phyloP scores from a whole-genome alignment of 805 yeast species.

The Myxozyma sirexii region DNA sequence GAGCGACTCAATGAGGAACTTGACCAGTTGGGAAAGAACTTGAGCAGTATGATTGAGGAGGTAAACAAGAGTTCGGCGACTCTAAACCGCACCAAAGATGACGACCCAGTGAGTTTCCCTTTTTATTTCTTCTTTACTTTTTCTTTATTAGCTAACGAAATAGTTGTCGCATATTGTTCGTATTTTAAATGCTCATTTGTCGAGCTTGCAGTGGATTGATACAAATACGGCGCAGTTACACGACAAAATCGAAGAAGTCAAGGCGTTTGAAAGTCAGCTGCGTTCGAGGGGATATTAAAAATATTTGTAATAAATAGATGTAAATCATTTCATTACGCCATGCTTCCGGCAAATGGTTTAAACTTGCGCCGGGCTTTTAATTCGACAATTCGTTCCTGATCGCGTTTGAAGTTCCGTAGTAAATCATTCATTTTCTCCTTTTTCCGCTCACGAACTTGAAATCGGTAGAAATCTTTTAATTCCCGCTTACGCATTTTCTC shows the following conservation, averaged over 20 bases:
- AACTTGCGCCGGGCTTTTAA: slow-evolving; percentile 83
- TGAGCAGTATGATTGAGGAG: slow-evolving; percentile 74
- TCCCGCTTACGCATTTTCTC: slow-evolving; percentile 58
- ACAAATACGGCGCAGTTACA: slow-evolving; percentile 68
- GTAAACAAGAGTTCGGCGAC: slow-evolving; percentile 59
- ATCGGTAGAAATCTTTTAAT: slow-evolving; percentile 89
- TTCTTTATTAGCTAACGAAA: not conserved
- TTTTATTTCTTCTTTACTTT: not conserved
- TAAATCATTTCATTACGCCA: slow-evolving; percentile 10
- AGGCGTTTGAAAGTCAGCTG: slow-evolving; percentile 31
- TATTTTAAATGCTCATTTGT: slow-evolving; percentile 83
- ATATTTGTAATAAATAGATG: not conserved
- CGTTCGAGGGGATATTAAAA: slow-evolving; percentile 10
- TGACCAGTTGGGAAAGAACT: slow-evolving; percentile 73
- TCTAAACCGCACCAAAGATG: slow-evolving; percentile 49
- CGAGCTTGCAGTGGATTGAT: slow-evolving; percentile 86
- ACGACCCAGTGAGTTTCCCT: slow-evolving; percentile 40
- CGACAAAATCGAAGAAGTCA: slow-evolving; percentile 56
- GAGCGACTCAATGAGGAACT: slow-evolving; percentile 80
- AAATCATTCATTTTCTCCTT: slow-evolving; percentile 90
- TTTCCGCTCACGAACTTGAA: slow-evolving; percentile 92
- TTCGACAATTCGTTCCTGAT: slow-evolving; percentile 78
- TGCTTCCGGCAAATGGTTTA: slow-evolving; percentile 59
- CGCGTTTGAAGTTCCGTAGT: slow-evolving; percentile 80
- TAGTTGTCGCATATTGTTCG: slow-evolving; percentile 58